A percentile compares a stretch with the other conserved stretches of the same genome.
phyloP scores from a whole-genome alignment of 208 protist genomes.

The Herpetomonas tarakana region DNA sequence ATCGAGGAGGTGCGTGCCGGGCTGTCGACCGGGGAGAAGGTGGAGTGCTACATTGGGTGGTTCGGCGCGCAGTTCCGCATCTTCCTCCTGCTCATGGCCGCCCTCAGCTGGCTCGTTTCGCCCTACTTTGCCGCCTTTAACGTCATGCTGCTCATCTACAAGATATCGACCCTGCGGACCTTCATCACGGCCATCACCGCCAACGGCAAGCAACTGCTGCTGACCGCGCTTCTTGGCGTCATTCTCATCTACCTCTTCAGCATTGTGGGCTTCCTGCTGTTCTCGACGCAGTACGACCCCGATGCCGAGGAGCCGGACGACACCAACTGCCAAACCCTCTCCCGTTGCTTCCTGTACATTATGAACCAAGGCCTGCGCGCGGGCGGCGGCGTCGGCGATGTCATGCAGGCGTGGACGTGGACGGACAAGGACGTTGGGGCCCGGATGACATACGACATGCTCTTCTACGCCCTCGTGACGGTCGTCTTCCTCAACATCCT shows the following conservation, averaged over 20 bases:
- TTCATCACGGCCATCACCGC: slow-evolving; percentile 77
- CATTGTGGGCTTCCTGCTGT: slow-evolving; percentile 72
- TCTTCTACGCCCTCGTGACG: slow-evolving; percentile 92
- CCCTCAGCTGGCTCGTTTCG: slow-evolving; percentile 51
- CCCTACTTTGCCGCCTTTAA: slow-evolving; percentile 79
- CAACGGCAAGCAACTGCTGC: slow-evolving; percentile 75
- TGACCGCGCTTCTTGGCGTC: slow-evolving; percentile 60
- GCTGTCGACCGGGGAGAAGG: slow-evolving; percentile 34
- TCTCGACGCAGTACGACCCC: slow-evolving; percentile 45
- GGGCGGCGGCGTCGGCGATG: slow-evolving; percentile 78
- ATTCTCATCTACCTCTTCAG: slow-evolving; percentile 82
- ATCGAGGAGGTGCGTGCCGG: slow-evolving; percentile 53
- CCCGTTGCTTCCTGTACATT: slow-evolving; percentile 76
- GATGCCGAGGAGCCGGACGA: slow-evolving; percentile 24
- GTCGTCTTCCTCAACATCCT: slow-evolving; percentile 94
- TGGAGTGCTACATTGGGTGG: slow-evolving; percentile 31
- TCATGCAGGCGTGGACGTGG: slow-evolving; percentile 70
- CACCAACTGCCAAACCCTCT: slow-evolving; percentile 59
- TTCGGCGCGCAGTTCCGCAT: slow-evolving; percentile 56
- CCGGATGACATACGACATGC: slow-evolving; percentile 81
- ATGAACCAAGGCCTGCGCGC: slow-evolving; percentile 70
- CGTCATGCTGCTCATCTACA: slow-evolving; percentile 71
- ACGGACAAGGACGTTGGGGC: slow-evolving; percentile 33
- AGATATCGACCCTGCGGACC: slow-evolving; percentile 62
- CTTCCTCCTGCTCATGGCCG: slow-evolving; percentile 48